Conservation (phyloP, 495 filamentous ascomycete genomes). For the Terfezia boudieri region DNA sequence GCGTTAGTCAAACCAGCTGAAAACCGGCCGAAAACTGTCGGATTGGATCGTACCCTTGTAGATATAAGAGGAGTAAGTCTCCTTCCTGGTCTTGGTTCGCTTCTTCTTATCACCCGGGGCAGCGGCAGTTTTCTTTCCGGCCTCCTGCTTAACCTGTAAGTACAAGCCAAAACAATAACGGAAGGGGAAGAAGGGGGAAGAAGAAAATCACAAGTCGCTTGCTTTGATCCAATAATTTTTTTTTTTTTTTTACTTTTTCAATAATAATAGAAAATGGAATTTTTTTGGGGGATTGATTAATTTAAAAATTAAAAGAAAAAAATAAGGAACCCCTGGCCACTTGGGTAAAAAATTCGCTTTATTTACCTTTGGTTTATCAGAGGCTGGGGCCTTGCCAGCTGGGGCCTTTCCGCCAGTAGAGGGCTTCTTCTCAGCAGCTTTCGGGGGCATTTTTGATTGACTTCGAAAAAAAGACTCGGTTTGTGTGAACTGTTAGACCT, state of each 20-base stretch:
- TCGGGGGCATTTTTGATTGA: constrained; percentile 64
- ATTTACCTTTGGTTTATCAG: constrained; percentile 43
- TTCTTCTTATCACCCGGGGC: constrained; percentile 98
- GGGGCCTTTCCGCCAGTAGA: constrained; percentile 92
- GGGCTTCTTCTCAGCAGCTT: constrained; percentile 91
- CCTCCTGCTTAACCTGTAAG: constrained; percentile 30
- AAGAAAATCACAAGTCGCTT: constrained; percentile 1
- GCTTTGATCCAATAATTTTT: too few species aligned
- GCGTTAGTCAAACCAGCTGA: constrained; percentile 7
- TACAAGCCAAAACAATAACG: constrained; percentile 3
- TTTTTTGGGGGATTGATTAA: too few species aligned
- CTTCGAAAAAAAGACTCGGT: neutral
- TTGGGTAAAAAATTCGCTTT: constrained; percentile 28
- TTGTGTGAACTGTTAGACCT: constrained; percentile 1
- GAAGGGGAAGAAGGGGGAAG: neutral
- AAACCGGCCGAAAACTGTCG: constrained; percentile 1
- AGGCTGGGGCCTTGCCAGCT: constrained; percentile 53
- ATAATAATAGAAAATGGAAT: too few species aligned
- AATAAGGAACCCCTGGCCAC: neutral
- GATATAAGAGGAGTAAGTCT: constrained; percentile 99
- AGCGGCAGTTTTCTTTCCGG: constrained; percentile 93
- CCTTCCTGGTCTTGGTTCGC: constrained; percentile 99
- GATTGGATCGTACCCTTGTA: constrained; percentile 68
- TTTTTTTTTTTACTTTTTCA: too few species aligned
- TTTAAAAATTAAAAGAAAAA: too few species aligned